Base-by-base conservation (phyloP, 1,284 basidiomycete genomes). In the Coniferiporia sulphurascens region DNA sequence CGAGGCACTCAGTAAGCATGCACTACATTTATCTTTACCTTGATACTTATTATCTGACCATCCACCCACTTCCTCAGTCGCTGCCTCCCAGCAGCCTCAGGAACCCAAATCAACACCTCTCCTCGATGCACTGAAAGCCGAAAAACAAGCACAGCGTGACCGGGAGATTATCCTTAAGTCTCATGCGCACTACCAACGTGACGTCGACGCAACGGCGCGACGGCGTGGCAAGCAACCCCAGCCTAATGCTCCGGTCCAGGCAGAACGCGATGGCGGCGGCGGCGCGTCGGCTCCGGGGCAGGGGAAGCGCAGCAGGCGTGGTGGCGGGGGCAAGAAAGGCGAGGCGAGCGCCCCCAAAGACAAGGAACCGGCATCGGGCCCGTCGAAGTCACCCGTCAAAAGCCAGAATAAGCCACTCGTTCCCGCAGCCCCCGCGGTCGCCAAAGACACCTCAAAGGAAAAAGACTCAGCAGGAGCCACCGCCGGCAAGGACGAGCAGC, bases 111-210 rank as follows among this genome's bases (percentile, higher is more conserved):
- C 89, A 0, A 96, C 94, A 0, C 94, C 94, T 0, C 80, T 96
- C 22, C 82, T 97, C 36, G 93, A 95, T 66, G 91, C 93, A 1
- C 81, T 97, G 57, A 91, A 90, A 65, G 87, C 87, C 0, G 87
- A 91, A 71, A 89, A 87, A 68, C 79, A 79, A 4, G 86, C 86
- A 0, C 79, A 84, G 65, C 85, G 82, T 63, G 87, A 89, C 67
- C 87, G 84, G 66, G 86, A 87, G 62, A 75, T 83, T 17, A 86
- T 86, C 63, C 74, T 84, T 32, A 83, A 85, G 38, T 86, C 81
- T 56, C 85, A 87, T 34, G 79, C 85, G 0, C 86, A 87, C 69
- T 87, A 87, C 72, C 68, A 70, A 52, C 64, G 59, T 64, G 10
- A 67, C 66, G 5, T 64, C 69, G 17, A 62, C 71, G 7, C 79